A percentile compares a stretch with the other conserved stretches of the same genome.
Evolutionary conservation across 2,329 filamentous ascomycete genomes (phyloP).

Genomic region (Diaporthe ampelina): DNA sequence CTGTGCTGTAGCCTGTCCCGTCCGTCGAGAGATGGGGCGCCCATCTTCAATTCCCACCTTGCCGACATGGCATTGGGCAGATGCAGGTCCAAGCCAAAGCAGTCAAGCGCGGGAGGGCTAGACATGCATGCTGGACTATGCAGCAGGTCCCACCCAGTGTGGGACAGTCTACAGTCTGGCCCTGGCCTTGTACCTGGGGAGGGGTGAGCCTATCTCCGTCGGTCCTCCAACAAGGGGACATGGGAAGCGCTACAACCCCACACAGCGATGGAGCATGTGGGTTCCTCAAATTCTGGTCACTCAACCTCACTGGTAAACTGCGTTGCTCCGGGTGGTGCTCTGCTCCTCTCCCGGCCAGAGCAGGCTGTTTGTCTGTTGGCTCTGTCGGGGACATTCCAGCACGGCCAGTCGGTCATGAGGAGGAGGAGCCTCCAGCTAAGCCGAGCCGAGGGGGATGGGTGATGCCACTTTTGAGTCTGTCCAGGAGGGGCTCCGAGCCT

Average conservation of each 20-base stretch:
- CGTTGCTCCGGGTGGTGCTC: constrained; percentile 10
- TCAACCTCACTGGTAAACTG: constrained; percentile 17
- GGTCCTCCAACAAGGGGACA: too few species aligned
- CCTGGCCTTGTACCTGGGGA: constrained; percentile 4
- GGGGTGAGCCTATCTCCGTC: constrained; percentile 14
- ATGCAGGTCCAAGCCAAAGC: constrained; percentile 38
- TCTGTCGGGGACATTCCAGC: neutral
- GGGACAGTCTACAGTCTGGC: constrained; percentile 29
- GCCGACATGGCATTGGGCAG: constrained; percentile 28
- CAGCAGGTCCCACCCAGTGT: constrained; percentile 32
- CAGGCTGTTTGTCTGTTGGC: constrained; percentile 9
- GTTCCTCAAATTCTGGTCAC: constrained; percentile 30
- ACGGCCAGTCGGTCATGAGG: neutral
- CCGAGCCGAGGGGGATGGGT: constrained; percentile 19
- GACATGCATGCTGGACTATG: constrained; percentile 34
- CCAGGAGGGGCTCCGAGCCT: constrained; percentile 4
- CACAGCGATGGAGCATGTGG: constrained; percentile 39
- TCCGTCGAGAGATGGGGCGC: constrained; percentile 11
- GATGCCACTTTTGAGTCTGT: constrained; percentile 7
- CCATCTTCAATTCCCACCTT: constrained; percentile 33
- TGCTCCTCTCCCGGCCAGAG: constrained; percentile 20
- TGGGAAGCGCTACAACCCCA: constrained; percentile 32
- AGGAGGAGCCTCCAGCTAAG: constrained; percentile 5
- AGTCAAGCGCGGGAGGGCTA: constrained; percentile 41
- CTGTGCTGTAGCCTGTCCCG: neutral